Percentiles rank a stretch among this genome's conserved stretches.
These are phyloP conservation scores for Candida buenavistaensis DNA, from an alignment of 1,139 yeast species.

Conservation along the genomic window DNA sequence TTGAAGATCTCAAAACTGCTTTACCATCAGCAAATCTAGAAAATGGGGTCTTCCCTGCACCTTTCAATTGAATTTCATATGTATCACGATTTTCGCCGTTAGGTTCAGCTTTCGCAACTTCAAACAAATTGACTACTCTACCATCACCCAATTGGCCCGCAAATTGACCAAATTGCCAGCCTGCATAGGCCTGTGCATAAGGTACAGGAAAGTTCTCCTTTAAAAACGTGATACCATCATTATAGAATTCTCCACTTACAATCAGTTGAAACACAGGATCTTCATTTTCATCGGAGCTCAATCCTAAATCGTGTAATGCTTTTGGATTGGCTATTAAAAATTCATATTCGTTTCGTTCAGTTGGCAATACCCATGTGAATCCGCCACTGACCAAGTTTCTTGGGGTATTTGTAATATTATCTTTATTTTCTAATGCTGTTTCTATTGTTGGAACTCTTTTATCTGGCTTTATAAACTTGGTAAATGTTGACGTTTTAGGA, in stretches of 20 bases:
- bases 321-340: constrained; percentile 59
- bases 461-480: constrained; percentile 58
- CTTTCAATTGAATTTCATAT: constrained; percentile 82
- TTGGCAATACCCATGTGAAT: constrained; percentile 72
- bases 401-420: constrained; percentile 46
- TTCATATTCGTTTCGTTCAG: constrained; percentile 51
- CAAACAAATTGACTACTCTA: constrained; percentile 80
- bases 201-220: constrained; percentile 60
- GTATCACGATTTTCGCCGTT: constrained; percentile 24
- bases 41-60: constrained; percentile 89
- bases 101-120: constrained; percentile 44
- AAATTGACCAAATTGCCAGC: constrained; percentile 94
- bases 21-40: constrained; percentile 97
- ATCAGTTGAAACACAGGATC: constrained; percentile 51
- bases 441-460: constrained; percentile 51
- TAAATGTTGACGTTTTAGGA: constrained; percentile 51
- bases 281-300: constrained; percentile 33
- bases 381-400: constrained; percentile 65
- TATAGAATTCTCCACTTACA: constrained; percentile 60
- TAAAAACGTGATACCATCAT: constrained; percentile 25
- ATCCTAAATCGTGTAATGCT: constrained; percentile 63
- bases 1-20: constrained; percentile 84
- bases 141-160: constrained; percentile 99
- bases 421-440: constrained; percentile 45
- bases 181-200: constrained; percentile 90